Base-by-base conservation (phyloP, 1,284 basidiomycete species). In the Pulveroboletus sp. region DNA sequence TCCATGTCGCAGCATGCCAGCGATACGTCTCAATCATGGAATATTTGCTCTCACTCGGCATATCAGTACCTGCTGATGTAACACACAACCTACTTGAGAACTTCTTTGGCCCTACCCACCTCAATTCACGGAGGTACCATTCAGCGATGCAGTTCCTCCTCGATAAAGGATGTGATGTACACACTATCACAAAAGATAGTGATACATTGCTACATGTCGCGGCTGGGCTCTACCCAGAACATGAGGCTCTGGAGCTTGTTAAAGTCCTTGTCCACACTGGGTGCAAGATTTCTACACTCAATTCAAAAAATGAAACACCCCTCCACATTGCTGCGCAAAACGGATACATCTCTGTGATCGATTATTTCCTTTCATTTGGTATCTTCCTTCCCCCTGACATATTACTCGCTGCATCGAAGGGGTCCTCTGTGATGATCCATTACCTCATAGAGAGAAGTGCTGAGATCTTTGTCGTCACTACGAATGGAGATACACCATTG, bases 151-250 rank as follows among this genome's bases (percentile, higher is more conserved):
- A 17, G 0, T 53, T 53, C 11, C 35, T 64, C 10, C 2, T 61
- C 6, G 38, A 49, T 0, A 43, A 26, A 5, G 62, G 63, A 20
- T 47, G 38, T 22, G 45, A 61, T 17, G 14, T 44, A 10, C 48
- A 46, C 8, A 7, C 48, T 7, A 2, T 47, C 25, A 2, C 48
- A 9, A 12, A 46, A 17, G 18, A 49, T 5, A 58, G 53, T 0
- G 28, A 54, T n/a, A 61, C 48, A 1, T 18, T 64, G 33, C 25
- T 66, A 2, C 62, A 63, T 39, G 3, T 43, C 8, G 50, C 43
- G 18, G 49, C 22, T 2, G 12, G 0, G 1, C 6, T 46, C 22
- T 0, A 25, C 3, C 2, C 9, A 2, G 52, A 51, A 24, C 10
- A 29, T 1, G 38, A 43, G 0, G 26, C 43, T 5, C 42, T 62